Evolutionary conservation across 345 rosid genomes (phyloP).

Genomic region (Populus tremula): DNA sequence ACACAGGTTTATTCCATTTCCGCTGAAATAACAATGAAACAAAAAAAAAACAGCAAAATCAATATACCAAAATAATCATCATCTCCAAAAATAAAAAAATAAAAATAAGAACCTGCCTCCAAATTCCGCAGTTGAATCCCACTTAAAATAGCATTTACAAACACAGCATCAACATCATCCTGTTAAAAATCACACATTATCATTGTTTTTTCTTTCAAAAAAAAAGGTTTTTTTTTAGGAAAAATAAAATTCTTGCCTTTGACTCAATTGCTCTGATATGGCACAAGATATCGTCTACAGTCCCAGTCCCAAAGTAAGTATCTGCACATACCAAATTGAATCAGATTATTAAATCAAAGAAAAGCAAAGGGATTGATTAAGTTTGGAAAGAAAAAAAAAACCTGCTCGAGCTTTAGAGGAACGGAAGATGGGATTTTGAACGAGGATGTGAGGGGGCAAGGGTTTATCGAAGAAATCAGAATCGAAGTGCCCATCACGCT

Average conservation of each 20-base stretch:
- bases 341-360: not conserved
- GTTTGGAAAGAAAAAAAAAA: constrained; percentile 4
- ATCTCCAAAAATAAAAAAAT: not conserved
- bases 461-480: constrained; percentile 68
- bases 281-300: constrained; percentile 60
- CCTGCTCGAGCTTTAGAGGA: constrained; percentile 71
- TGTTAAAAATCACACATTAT: constrained; percentile 15
- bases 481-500: constrained; percentile 72
- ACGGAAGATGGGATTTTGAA: constrained; percentile 72
- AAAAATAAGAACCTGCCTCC: constrained; percentile 53
- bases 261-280: constrained; percentile 59
- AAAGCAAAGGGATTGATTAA: not conserved
- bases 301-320: constrained; percentile 80
- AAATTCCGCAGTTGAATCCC: constrained; percentile 88
- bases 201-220: no score
- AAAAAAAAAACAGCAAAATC: not conserved
- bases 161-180: constrained; percentile 87
- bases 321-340: constrained; percentile 32
- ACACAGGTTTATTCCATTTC: constrained; percentile 70
- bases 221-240: constrained; percentile 6
- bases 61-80: not conserved
- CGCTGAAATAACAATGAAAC: constrained; percentile 36
- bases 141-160: constrained; percentile 64
- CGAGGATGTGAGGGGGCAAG: constrained; percentile 70
- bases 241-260: constrained; percentile 50